Evolutionary conservation across 306 rosid species (phyloP), one percentile per base, ranked within the genome.

Genomic region (Canavalia gladiata): DNA sequence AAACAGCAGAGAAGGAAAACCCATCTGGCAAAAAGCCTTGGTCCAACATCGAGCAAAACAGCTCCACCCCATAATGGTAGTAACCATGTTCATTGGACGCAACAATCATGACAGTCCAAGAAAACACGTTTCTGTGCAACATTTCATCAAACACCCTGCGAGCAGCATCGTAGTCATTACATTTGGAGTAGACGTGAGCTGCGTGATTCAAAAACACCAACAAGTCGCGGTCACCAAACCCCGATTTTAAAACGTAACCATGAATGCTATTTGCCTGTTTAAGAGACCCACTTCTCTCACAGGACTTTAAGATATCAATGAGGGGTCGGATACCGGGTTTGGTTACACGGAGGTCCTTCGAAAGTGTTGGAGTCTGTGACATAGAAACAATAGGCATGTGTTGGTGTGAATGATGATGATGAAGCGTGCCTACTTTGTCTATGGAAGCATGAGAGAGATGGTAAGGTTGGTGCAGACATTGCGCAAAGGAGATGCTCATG

Each of bases 91-190:
- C 87, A 33, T 84, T 85, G 5, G 89, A 90, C 31, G 87, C 92
- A 74, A 76, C 87, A 50, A 93, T 86, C 92, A 93, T 88, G 68
- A 87, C 90, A 0, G 92, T 87, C 91, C 91, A 93, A 58, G 97
- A 87, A 84, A 93, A 91, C 39, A 85, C 83, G 62, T 93, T 88
- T 80, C 89, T 90, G 4, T 69, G 70, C 0, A 89, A n/a, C 91
- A 93, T 93, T 57, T 86, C 76, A 74, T 90, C 93, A 28, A 93
- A 93, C 81, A 93, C 87, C 70, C 5, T 83, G 56, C 78, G 77
- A 6, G 91, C 91, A 33, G 81, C 52, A 45, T 34, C 62, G 18
- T 84, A 87, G 73, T 85, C 88, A 33, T 74, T 74, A 60, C 97
- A 90, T 75, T 90, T 93, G 6, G 89, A 80, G 66, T 91, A 91